These are phyloP conservation scores for Arachnopeziza araneosa DNA, from an alignment of 2,329 filamentous ascomycete genomes.

Conservation along the genomic window DNA sequence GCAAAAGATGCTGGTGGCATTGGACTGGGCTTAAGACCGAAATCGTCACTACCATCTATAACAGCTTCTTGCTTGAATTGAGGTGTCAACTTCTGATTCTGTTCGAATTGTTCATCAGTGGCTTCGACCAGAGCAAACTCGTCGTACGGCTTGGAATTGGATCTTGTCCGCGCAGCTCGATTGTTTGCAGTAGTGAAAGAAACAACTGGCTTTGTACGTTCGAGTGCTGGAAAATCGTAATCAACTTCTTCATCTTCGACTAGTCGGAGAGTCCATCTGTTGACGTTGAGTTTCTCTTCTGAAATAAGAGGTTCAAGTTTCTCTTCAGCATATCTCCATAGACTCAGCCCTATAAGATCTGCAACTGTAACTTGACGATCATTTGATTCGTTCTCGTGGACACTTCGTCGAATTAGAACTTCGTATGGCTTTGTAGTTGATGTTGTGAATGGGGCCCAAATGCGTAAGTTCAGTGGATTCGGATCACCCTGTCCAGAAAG, in stretches of 20 bases:
- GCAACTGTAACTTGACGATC: slow-evolving; percentile 64
- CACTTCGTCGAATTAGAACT: slow-evolving; percentile 63
- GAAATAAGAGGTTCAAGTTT: slow-evolving; percentile 63
- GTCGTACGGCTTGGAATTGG: slow-evolving; percentile 72
- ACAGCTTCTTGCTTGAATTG: slow-evolving; percentile 53
- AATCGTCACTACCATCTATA: slow-evolving; percentile 37
- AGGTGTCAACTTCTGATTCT: slow-evolving; percentile 64
- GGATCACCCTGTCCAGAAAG: slow-evolving; percentile 74
- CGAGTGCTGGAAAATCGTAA: slow-evolving; percentile 75
- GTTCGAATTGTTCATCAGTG: slow-evolving; percentile 58
- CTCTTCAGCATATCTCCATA: slow-evolving; percentile 75
- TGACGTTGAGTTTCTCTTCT: slow-evolving; percentile 65
- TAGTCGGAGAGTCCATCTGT: slow-evolving; percentile 78
- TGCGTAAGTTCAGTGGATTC: slow-evolving; percentile 68
- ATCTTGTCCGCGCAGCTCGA: slow-evolving; percentile 51
- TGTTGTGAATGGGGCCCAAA: slow-evolving; percentile 68
- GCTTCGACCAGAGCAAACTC: slow-evolving; percentile 78
- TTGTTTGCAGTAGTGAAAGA: slow-evolving; percentile 81
- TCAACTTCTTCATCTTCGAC: slow-evolving; percentile 81
- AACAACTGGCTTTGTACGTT: slow-evolving; percentile 66
- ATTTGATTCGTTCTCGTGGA: slow-evolving; percentile 60
- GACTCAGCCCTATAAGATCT: slow-evolving; percentile 73
- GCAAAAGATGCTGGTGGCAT: slow-evolving; percentile 22
- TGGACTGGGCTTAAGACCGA: slow-evolving; percentile 33
- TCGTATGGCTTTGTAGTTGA: slow-evolving; percentile 62